Base-by-base conservation (phyloP, 495 filamentous ascomycete species). In the Xylaria scruposa region DNA sequence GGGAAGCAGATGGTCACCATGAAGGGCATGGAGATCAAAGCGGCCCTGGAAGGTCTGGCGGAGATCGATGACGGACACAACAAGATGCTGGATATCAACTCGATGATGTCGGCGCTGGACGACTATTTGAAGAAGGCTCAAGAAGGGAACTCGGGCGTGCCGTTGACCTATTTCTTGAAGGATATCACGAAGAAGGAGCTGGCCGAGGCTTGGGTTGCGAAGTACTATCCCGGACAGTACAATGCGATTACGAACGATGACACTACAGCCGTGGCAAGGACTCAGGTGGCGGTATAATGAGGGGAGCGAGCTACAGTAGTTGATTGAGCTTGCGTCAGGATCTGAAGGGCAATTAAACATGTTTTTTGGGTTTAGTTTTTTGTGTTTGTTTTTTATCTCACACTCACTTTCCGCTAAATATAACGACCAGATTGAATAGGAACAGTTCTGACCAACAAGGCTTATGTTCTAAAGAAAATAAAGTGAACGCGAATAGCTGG, bases 11-110 rank as follows among this genome's bases (percentile, higher is more conserved):
- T 61, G 58, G 33, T 61, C 3, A 61, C 58, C 17, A 61, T 61
- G 58, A 61, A 61, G 33, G 58, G 58, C 33, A 61, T 61, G 58
- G 58, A 61, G 58, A 61, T 61, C 58, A 61, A 61, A 19, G 31
- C 58, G 3, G 58, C 58, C 31, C 58, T 61, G 15, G 58, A 61
- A 21, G 58, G 58, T 6, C 33, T 61, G 15, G 58, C 58, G 5
- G 58, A 61, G 33, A 61, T 61, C 33, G 58, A 61, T 13, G 58
- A 61, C 33, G 58, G 58, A 19, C 58, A 61, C 13, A 61, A 61
- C 58, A 61, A 61, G 58, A 61, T 61, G 58, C 33, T 61, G 17
- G 58, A 61, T 17, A 61, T 61, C 58, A 61, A 61, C 58, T 61
- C 58, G 17, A 61, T 61, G 58, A 61, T 61, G 58, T 38, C 58